phyloP scores from a whole-genome alignment of 129 eudicot species.

The Arctium lappa region DNA sequence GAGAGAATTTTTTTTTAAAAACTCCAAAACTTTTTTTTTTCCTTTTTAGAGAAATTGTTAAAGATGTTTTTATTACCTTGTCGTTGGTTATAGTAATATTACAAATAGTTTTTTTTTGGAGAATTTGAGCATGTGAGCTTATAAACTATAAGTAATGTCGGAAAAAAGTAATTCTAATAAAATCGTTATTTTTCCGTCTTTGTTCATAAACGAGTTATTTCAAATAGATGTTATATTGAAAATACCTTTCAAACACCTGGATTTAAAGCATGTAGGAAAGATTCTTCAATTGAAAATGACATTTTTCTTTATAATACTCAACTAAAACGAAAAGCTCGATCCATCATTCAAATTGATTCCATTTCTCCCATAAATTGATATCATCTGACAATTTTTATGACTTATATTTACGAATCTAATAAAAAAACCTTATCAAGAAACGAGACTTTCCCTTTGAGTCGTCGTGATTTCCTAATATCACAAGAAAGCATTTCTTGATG shows the following conservation, averaged over 20 bases:
- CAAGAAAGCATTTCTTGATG: constrained; percentile 3
- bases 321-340: background rate
- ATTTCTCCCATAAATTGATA: constrained; percentile 3
- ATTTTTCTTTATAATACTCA: background rate
- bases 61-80: too few relatives aligned
- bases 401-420: background rate
- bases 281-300: background rate
- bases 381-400: background rate
- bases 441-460: background rate
- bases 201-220: background rate
- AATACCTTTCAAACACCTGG: too few relatives aligned
- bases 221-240: background rate
- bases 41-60: too few relatives aligned
- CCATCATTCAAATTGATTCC: constrained; percentile 12
- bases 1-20: too few relatives aligned
- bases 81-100: too few relatives aligned
- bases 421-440: constrained; percentile 1
- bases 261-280: background rate
- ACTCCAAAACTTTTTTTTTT: too few relatives aligned
- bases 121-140: too few relatives aligned
- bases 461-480: constrained; percentile 8
- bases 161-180: too few relatives aligned
- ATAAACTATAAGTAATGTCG: too few relatives aligned
- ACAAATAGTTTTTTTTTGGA: too few relatives aligned
- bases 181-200: background rate